phyloP scores from a whole-genome alignment of 2,329 filamentous ascomycete genomes.

The Atkinsonella texensis region DNA sequence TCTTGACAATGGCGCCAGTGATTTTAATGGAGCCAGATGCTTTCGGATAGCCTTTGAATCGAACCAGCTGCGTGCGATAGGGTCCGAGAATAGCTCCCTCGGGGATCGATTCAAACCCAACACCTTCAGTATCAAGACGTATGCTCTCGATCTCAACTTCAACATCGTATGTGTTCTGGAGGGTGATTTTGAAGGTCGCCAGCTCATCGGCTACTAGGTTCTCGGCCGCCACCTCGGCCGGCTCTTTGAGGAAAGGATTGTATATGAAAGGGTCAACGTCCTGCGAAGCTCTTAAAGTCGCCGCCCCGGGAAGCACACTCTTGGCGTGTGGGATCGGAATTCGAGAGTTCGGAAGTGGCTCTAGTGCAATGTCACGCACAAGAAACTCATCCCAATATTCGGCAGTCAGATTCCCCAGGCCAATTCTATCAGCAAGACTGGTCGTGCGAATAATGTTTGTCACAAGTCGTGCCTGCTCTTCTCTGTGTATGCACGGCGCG shows the following conservation, averaged over 20 bases:
- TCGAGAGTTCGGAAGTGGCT: conserved; percentile 46
- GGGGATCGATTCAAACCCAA: conserved; percentile 54
- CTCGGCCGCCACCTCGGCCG: conserved; percentile 47
- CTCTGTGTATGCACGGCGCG: conserved; percentile 57
- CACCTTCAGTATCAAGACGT: conserved; percentile 59
- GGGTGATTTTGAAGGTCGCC: conserved; percentile 64
- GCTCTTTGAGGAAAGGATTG: conserved; percentile 73
- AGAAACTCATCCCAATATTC: conserved; percentile 98
- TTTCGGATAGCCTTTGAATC: conserved; percentile 56
- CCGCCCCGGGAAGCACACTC: conserved; percentile 38
- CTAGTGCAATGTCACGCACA: conserved; percentile 62
- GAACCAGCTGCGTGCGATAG: conserved; percentile 69
- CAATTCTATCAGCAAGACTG: conserved; percentile 62
- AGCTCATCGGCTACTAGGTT: conserved; percentile 69
- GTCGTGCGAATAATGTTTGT: conserved; percentile 81
- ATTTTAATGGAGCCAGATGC: conserved; percentile 58
- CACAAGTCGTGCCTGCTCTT: conserved; percentile 76
- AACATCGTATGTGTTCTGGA: conserved; percentile 92
- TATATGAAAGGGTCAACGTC: conserved; percentile 83
- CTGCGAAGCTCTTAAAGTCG: conserved; percentile 39
- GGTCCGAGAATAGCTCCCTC: conserved; percentile 63
- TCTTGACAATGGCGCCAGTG: conserved; percentile 65
- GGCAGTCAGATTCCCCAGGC: conserved; percentile 56
- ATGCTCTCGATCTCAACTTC: conserved; percentile 82
- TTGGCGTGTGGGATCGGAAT: conserved; percentile 55